A percentile compares a stretch with the other conserved stretches of the same genome.
Evolutionary conservation across 306 rosid genomes (phyloP).

Genomic region (Inga leiocalycina): DNA sequence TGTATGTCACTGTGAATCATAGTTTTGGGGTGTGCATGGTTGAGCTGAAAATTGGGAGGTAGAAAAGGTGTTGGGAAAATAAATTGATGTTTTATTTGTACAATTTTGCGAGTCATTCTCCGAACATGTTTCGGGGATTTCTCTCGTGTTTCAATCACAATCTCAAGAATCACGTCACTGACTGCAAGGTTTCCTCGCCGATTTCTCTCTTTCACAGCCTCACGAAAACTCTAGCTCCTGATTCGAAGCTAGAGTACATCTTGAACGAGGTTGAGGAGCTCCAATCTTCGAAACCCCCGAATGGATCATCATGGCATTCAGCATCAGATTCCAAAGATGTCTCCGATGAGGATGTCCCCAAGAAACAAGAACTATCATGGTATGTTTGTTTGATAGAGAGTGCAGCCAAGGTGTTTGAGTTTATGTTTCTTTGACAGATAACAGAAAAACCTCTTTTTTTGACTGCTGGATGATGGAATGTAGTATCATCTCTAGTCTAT

Average conservation of each 20-base stretch:
- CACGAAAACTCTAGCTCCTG: slow-evolving; percentile 23
- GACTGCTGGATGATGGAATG: background rate
- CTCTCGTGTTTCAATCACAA: background rate
- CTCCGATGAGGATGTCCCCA: background rate
- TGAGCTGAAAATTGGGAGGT: too few species aligned
- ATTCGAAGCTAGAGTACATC: slow-evolving; percentile 42
- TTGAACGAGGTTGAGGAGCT: slow-evolving; percentile 33
- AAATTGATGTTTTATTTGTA: too few species aligned
- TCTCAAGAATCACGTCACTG: slow-evolving; percentile 4
- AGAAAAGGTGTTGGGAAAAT: too few species aligned
- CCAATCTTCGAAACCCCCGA: slow-evolving; percentile 1
- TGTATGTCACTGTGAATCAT: too few species aligned
- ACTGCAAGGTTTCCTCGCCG: slow-evolving; percentile 3
- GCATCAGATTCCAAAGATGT: background rate
- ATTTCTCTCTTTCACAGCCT: slow-evolving; percentile 36
- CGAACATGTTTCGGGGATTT: background rate
- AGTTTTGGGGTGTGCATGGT: too few species aligned
- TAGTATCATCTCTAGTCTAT: background rate
- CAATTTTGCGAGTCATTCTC: too few species aligned
- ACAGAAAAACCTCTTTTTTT: background rate
- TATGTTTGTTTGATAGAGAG: background rate
- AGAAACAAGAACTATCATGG: slow-evolving; percentile 21
- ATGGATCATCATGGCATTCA: background rate
- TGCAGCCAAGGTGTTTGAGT: slow-evolving; percentile 39
- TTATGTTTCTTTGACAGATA: slow-evolving; percentile 6